Conservation (phyloP, 176 grass and related monocot genomes). For the Alloteropsis semialata region DNA sequence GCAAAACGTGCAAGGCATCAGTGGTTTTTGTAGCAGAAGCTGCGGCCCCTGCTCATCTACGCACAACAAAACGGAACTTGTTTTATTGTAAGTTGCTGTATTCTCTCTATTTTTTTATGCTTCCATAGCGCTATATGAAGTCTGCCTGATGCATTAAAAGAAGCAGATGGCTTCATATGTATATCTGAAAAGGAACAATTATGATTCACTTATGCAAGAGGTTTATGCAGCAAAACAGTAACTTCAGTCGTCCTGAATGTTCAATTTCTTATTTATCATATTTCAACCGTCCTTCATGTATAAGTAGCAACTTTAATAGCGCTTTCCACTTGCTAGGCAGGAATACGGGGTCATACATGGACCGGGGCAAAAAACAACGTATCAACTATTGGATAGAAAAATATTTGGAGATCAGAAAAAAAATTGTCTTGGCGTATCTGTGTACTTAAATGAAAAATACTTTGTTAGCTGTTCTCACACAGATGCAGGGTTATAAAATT, state of each 20-base stretch:
- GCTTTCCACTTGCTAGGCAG: background rate
- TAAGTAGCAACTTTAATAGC: no score
- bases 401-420: background rate
- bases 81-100: background rate
- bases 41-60: background rate
- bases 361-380: background rate
- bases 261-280: background rate
- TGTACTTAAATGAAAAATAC: background rate
- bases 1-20: no score
- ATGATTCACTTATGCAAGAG: background rate
- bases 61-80: background rate
- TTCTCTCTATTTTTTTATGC: background rate
- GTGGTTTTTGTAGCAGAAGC: background rate
- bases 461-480: background rate
- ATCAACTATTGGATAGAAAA: background rate
- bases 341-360: background rate
- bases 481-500: background rate
- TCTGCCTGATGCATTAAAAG: background rate
- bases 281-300: constrained; percentile 37
- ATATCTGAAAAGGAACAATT: background rate
- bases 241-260: background rate
- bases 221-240: background rate
- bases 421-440: background rate
- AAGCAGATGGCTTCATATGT: background rate
- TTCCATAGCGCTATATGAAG: background rate